Evolutionary conservation across 257 asterid genomes (phyloP), one percentile per base, ranked within the genome.

Genomic region (Ophiorrhiza pumila): DNA sequence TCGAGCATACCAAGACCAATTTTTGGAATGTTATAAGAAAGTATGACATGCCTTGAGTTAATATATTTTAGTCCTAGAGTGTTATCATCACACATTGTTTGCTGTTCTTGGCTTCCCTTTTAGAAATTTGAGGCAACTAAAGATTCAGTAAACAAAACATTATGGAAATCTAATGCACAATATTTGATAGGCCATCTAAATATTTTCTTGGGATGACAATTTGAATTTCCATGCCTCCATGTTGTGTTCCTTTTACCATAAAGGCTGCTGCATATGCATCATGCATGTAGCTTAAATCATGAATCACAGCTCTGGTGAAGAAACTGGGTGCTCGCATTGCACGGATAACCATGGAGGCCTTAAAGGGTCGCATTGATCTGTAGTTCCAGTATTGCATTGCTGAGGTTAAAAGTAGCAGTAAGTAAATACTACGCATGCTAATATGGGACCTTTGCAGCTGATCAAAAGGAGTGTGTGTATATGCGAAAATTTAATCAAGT

Each of bases 401-500:
- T 71, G 23, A 37, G 39, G 45, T 12, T 5, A 31, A n/a, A 46
- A 59, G 69, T 59, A 31, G 57, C 1, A 37, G 23, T 71, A 29
- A 59, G 68, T 18, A 47, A 62, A n/a, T 18, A 52, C 34, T 4
- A 5, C 27, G 77, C 77, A 31, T 73, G 77, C 71, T 37, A 35
- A 22, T 39, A 2, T 63, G 64, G 71, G 77, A 52, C 61, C 77
- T 45, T 50, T 71, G 13, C 37, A 50, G 43, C 34, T 37, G 41
- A 73, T 62, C 4, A 12, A 63, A 49, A 63, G 49, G 27, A 35
- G 32, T 15, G 43, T 64, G 32, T 15, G 43, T 64, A 14, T 32
- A 41, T 49, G 71, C n/a, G 14, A 56, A 6, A 32, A 13, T 5
- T 41, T 41, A 29, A 41, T 53, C 64, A 69, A 69, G 20, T 68